Percentiles rank a stretch among this genome's conserved stretches.
phyloP scores from a whole-genome alignment of 2,329 filamentous ascomycete species.

The Aureobasidium vineae region DNA sequence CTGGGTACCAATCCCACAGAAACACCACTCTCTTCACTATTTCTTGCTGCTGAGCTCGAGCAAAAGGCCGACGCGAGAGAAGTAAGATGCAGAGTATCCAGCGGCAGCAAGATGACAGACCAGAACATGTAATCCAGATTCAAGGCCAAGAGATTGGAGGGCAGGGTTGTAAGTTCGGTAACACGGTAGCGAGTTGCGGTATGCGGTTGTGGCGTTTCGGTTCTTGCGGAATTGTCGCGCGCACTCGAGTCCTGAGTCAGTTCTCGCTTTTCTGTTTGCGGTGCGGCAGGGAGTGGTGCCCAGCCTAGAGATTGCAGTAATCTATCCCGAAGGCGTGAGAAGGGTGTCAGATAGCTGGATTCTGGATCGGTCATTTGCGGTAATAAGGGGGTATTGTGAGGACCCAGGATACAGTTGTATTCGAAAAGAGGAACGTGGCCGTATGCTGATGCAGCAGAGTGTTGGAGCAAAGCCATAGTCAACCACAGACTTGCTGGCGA shows the following conservation, averaged over 20 bases:
- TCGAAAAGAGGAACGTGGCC: constrained; percentile 15
- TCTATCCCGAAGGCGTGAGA: not conserved
- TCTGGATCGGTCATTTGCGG: not conserved
- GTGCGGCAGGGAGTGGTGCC: not conserved
- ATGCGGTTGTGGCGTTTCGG: not conserved
- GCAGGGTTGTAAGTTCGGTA: constrained; percentile 8
- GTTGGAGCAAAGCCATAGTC: not conserved
- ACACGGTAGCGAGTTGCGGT: not conserved
- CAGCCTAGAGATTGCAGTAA: constrained; percentile 4
- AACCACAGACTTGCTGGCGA: constrained; percentile 17
- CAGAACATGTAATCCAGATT: constrained; percentile 8
- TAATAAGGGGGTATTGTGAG: not conserved
- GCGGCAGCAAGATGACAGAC: constrained; percentile 14
- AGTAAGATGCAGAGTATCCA: constrained; percentile 12
- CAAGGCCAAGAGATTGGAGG: constrained; percentile 17
- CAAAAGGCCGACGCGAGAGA: not conserved
- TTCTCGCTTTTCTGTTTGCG: not conserved
- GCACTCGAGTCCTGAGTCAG: not conserved
- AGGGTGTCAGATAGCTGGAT: not conserved
- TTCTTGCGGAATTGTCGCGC: not conserved
- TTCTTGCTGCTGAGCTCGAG: not conserved
- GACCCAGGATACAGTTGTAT: constrained; percentile 9
- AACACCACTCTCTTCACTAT: not conserved
- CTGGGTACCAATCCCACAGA: not conserved
- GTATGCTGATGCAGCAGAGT: constrained; percentile 3